Evolutionary conservation across 768 basidiomycete genomes (phyloP).

Genomic region (Suillus cothurnatus): DNA sequence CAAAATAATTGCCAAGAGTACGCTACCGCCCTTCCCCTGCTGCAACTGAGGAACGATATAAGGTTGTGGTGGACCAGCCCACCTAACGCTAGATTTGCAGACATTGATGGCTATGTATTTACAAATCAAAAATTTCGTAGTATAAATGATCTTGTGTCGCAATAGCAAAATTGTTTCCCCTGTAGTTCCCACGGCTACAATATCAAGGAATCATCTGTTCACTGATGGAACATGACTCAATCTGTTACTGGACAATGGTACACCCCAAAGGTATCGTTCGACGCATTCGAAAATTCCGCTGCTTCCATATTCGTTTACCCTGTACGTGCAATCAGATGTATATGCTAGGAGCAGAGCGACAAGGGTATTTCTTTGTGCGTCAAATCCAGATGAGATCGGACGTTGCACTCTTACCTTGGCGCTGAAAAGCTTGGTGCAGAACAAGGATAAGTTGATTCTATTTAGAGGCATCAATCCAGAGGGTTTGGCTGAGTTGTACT

Average conservation of each 20-base stretch:
- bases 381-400: conserved; percentile 87
- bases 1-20: too few species aligned
- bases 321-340: conserved; percentile 81
- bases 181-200: too few species aligned
- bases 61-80: too few species aligned
- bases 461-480: conserved; percentile 90
- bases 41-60: too few species aligned
- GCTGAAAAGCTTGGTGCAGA: conserved; percentile 80
- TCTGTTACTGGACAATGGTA: conserved; percentile 34
- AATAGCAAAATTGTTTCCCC: too few species aligned
- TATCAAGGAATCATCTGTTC: too few species aligned
- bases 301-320: conserved; percentile 86
- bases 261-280: conserved; percentile 67
- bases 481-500: conserved; percentile 56
- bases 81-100: too few species aligned
- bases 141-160: too few species aligned
- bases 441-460: conserved; percentile 91
- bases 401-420: conserved; percentile 89
- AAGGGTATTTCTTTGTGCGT: conserved; percentile 87
- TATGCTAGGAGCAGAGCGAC: conserved; percentile 77
- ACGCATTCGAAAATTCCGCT: conserved; percentile 82
- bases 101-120: too few species aligned
- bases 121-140: too few species aligned
- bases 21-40: too few species aligned
- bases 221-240: conserved; percentile 14